Base-by-base conservation (phyloP, 768 basidiomycete species). In the Lactarius deliciosus region DNA sequence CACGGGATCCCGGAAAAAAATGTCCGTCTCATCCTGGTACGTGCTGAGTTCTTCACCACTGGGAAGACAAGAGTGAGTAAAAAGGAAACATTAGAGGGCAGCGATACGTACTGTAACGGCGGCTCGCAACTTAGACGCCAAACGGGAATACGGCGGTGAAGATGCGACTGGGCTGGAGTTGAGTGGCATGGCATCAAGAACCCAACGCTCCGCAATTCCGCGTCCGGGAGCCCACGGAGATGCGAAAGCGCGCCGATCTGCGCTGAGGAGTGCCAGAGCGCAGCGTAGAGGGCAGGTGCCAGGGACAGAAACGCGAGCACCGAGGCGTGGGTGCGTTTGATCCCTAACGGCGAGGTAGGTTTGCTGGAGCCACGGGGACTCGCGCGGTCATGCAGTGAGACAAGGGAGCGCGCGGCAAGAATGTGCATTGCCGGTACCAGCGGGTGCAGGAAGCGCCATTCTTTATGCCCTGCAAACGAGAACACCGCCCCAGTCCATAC, bases 181-280 rank as follows among this genome's bases (percentile, higher is more conserved):
- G 96, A 97, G 77, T 99, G 96, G 69, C 97, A 99, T 11, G 97
- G 96, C 92, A 94, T 96, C 25, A 98, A 77, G 72, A 94, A 87
- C 1, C 92, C 94, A 25, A 96, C 77, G 22, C 83, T 80, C 6
- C 70, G 69, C 30, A 90, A 77, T 22, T 86, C 79, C 9, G 79
- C 73, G 5, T 75, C 69, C 1, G 87, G 81, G 54, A 91, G 77
- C 28, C 76, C 73, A 36, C 86, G 83, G 55, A 97, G 78, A 74
- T 86, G 88, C 15, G 85, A 80, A 74, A 92, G 82, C 32, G 94
- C 90, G 54, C 80, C 79, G 63, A 95, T 85, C 67, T 96, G 95
- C 9, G 86, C 94, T 53, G 84, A 82, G 62, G 86, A 88, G 74
- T 98, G 96, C 72, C 88, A 84, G 45, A 86, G 74, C n/a, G 87